Conservation (phyloP, 2,329 filamentous ascomycete species). For the Capronia epimyces region DNA sequence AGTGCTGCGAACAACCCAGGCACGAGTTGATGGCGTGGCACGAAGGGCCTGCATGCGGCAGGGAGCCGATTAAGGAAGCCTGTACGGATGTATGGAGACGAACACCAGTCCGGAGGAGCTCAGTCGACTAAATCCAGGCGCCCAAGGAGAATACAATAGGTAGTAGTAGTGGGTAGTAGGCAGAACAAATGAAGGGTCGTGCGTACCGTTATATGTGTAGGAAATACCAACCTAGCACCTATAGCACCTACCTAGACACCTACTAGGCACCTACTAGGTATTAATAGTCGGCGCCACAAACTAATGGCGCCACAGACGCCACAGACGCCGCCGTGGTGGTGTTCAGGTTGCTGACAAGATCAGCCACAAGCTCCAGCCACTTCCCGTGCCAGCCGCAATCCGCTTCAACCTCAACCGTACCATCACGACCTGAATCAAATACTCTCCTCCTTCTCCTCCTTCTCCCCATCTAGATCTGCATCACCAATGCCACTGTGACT, state of each 20-base stretch:
- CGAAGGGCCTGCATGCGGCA: too few species aligned
- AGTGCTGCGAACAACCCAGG: conserved; percentile 10
- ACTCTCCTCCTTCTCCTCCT: neutral
- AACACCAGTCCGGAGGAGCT: neutral
- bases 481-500: neutral
- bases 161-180: too few species aligned
- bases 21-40: conserved; percentile 23
- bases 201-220: too few species aligned
- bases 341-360: neutral
- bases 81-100: too few species aligned
- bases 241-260: too few species aligned
- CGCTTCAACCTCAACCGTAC: neutral
- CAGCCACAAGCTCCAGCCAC: conserved; percentile 8
- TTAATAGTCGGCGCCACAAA: too few species aligned
- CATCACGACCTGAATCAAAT: neutral
- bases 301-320: too few species aligned
- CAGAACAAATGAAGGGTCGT: too few species aligned
- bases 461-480: neutral
- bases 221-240: too few species aligned
- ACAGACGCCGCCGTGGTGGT: too few species aligned
- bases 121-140: neutral
- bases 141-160: too few species aligned
- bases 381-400: neutral
- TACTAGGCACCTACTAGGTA: too few species aligned
- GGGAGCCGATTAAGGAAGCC: neutral